Evolutionary conservation across 2,329 filamentous ascomycete genomes (phyloP).

Genomic region (Xylariaceae sp.): DNA sequence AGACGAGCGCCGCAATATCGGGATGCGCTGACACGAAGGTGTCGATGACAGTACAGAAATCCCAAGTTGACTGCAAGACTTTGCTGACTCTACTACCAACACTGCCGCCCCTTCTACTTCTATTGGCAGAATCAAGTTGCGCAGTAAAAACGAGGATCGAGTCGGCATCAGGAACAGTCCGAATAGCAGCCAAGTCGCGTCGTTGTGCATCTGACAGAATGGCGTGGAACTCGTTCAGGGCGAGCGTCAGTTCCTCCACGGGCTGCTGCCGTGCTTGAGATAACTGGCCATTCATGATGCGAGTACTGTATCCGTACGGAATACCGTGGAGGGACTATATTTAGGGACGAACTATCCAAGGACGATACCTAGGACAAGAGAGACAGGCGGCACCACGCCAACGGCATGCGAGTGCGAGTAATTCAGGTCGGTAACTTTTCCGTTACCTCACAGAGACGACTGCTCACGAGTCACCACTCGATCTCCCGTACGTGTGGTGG

Average conservation of each 20-base stretch:
- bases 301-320: too few species aligned
- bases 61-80: conserved; percentile 35
- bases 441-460: too few species aligned
- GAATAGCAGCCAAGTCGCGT: not conserved
- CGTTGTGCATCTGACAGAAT: conserved; percentile 1
- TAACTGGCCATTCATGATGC: not conserved
- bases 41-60: conserved; percentile 35
- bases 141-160: conserved; percentile 35
- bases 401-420: too few species aligned
- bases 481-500: too few species aligned
- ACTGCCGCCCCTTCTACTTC: conserved; percentile 21
- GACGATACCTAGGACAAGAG: too few species aligned
- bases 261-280: not conserved
- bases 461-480: too few species aligned
- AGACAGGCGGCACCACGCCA: too few species aligned
- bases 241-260: conserved; percentile 1
- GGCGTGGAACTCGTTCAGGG: not conserved
- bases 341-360: too few species aligned
- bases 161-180: conserved; percentile 26
- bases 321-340: too few species aligned
- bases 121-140: conserved; percentile 26
- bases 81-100: conserved; percentile 29
- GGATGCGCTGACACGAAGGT: conserved; percentile 36
- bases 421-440: too few species aligned
- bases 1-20: conserved; percentile 37